phyloP scores from a whole-genome alignment of 2,329 filamentous ascomycete genomes.

The Colletotrichum sp. region DNA sequence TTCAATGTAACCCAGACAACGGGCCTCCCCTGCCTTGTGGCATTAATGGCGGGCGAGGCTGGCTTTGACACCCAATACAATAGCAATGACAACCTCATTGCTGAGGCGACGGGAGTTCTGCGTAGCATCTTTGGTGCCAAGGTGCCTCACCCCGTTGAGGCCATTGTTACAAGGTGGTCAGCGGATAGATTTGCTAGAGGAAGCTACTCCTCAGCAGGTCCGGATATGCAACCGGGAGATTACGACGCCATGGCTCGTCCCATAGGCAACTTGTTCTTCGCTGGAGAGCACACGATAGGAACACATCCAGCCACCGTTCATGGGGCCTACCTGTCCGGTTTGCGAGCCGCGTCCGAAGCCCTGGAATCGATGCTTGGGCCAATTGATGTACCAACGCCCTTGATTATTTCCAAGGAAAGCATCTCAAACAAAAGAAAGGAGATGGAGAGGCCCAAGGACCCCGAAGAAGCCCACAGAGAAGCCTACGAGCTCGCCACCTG shows the following conservation, averaged over 20 bases:
- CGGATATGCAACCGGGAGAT: constrained; percentile 81
- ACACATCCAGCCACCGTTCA: constrained; percentile 97
- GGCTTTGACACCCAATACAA: constrained; percentile 85
- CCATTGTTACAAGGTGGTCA: constrained; percentile 91
- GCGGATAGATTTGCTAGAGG: constrained; percentile 90
- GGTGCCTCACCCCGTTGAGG: constrained; percentile 81
- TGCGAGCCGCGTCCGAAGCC: constrained; percentile 87
- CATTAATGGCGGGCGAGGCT: constrained; percentile 94
- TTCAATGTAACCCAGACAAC: constrained; percentile 94
- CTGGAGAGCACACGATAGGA: constrained; percentile 93
- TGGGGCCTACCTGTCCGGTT: constrained; percentile 91
- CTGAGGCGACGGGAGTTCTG: constrained; percentile 80
- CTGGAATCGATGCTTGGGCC: constrained; percentile 81
- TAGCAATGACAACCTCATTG: constrained; percentile 75
- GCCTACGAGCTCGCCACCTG: constrained; percentile 60
- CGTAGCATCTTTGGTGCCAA: constrained; percentile 73
- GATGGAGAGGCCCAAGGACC: constrained; percentile 46
- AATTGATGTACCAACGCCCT: constrained; percentile 75
- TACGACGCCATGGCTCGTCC: constrained; percentile 90
- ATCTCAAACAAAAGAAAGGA: constrained; percentile 60
- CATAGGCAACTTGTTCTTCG: constrained; percentile 90
- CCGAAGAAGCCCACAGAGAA: constrained; percentile 56
- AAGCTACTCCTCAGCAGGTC: constrained; percentile 93
- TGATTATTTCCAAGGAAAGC: constrained; percentile 71
- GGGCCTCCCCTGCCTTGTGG: constrained; percentile 85